phyloP scores from a whole-genome alignment of 345 rosid genomes.

The Streptanthus diversifolius region DNA sequence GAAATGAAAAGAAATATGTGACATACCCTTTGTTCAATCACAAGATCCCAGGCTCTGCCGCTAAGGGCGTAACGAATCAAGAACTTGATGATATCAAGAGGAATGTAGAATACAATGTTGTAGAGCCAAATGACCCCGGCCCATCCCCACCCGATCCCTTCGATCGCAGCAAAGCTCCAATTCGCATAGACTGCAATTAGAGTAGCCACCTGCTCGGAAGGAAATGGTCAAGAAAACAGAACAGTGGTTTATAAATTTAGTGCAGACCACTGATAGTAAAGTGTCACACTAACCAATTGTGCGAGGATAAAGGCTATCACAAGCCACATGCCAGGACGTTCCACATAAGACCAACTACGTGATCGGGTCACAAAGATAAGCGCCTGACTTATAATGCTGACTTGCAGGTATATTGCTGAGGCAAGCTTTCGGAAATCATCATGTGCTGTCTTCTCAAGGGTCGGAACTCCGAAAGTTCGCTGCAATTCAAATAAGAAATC shows the following conservation, averaged over 20 bases:
- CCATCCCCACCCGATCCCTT: slow-evolving; percentile 99
- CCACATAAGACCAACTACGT: slow-evolving; percentile 90
- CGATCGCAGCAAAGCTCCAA: slow-evolving; percentile 94
- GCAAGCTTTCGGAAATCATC: slow-evolving; percentile 94
- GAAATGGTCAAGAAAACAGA: background rate
- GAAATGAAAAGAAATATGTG: background rate
- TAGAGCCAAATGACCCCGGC: slow-evolving; percentile 99
- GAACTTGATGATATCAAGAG: slow-evolving; percentile 91
- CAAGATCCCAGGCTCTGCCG: slow-evolving; percentile 99
- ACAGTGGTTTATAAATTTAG: background rate
- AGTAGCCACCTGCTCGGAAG: slow-evolving; percentile 69
- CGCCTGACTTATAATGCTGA: slow-evolving; percentile 94
- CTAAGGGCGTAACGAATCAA: slow-evolving; percentile 85
- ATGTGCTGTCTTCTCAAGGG: slow-evolving; percentile 84
- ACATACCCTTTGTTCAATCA: slow-evolving; percentile 94
- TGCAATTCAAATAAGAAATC: slow-evolving; percentile 32
- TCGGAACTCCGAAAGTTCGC: slow-evolving; percentile 77
- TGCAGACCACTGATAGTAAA: background rate
- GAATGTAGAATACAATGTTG: slow-evolving; percentile 78
- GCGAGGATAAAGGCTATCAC: slow-evolving; percentile 75
- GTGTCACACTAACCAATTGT: slow-evolving; percentile 68
- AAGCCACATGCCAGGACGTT: slow-evolving; percentile 87
- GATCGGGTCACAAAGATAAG: slow-evolving; percentile 94
- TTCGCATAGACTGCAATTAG: slow-evolving; percentile 92
- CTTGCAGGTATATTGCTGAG: slow-evolving; percentile 93